Evolutionary conservation across 2,329 filamentous ascomycete species (phyloP).

Genomic region (Colletotrichum lentis): DNA sequence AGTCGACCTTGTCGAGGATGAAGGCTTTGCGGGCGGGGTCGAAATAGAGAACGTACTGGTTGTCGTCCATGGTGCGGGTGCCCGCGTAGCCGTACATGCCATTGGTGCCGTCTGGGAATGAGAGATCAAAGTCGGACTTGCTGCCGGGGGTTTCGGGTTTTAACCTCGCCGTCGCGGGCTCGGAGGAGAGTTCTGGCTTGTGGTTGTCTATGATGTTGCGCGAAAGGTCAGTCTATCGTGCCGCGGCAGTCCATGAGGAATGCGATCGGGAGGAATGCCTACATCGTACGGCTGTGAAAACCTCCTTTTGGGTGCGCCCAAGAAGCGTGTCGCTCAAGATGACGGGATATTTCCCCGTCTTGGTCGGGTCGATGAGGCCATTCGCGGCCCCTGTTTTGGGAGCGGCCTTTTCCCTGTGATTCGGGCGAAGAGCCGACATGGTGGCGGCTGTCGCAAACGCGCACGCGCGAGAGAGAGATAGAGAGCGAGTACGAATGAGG

Average conservation of each 20-base stretch:
- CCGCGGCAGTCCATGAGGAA: not conserved
- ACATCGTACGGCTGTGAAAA: slow-evolving; percentile 70
- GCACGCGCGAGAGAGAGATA: no score
- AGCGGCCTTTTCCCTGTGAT: slow-evolving; percentile 38
- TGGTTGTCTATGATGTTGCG: slow-evolving; percentile 63
- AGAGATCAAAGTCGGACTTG: slow-evolving; percentile 64
- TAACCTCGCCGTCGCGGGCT: slow-evolving; percentile 59
- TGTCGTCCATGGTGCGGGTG: slow-evolving; percentile 62
- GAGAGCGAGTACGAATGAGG: not conserved
- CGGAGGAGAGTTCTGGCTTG: slow-evolving; percentile 62
- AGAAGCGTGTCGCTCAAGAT: slow-evolving; percentile 69
- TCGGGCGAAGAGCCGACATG: slow-evolving; percentile 39
- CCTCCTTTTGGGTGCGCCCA: slow-evolving; percentile 63
- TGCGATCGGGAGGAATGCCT: slow-evolving; percentile 42
- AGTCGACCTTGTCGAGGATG: slow-evolving; percentile 81
- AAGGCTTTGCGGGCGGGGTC: slow-evolving; percentile 78
- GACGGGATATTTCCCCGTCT: slow-evolving; percentile 68
- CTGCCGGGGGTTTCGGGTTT: slow-evolving; percentile 59
- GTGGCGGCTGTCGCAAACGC: slow-evolving; percentile 19
- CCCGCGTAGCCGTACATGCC: slow-evolving; percentile 69
- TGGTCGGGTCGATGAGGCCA: slow-evolving; percentile 65
- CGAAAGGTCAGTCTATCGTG: not conserved
- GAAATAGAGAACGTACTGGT: slow-evolving; percentile 76
- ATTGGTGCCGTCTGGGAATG: slow-evolving; percentile 60
- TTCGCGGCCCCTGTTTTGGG: slow-evolving; percentile 35